A percentile compares a stretch with the other conserved stretches of the same genome.
Evolutionary conservation across 306 rosid species (phyloP).

Genomic region (Rosa rugosa): DNA sequence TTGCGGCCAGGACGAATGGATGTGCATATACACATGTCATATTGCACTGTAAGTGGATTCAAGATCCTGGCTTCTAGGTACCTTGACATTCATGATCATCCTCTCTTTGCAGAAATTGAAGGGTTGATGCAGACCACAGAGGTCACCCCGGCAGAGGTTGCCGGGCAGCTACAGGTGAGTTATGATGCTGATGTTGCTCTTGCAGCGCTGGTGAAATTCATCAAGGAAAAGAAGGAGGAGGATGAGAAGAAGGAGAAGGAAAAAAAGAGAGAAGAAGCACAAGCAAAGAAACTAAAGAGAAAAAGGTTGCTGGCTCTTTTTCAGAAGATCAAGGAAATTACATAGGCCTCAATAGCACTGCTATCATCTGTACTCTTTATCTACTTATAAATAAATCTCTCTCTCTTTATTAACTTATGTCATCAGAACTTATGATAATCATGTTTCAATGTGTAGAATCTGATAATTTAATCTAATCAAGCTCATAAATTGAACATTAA

Average conservation of each 20-base stretch:
- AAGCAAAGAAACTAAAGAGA: background rate
- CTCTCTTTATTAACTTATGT: background rate
- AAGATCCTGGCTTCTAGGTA: conserved; percentile 37
- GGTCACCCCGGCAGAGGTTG: conserved; percentile 52
- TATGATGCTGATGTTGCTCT: conserved; percentile 40
- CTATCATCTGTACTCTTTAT: background rate
- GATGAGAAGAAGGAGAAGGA: background rate
- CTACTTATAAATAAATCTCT: background rate
- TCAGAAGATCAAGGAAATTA: background rate
- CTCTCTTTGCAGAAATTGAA: conserved; percentile 30
- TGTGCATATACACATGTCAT: conserved; percentile 54
- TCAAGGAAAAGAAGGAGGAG: conserved; percentile 20
- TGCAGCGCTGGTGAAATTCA: conserved; percentile 27
- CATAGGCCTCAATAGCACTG: background rate
- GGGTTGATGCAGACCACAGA: conserved; percentile 32
- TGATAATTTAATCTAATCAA: background rate
- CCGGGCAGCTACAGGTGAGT: conserved; percentile 47
- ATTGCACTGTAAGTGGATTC: conserved; percentile 33
- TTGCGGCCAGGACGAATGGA: conserved; percentile 64
- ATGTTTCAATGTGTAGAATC: background rate
- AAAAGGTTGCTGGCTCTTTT: background rate
- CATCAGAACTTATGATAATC: background rate
- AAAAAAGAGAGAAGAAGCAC: background rate
- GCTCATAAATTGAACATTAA: background rate
- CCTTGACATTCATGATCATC: conserved; percentile 34